phyloP scores from a whole-genome alignment of 2,329 filamentous ascomycete genomes.

The Hypoxylon rubiginosum region DNA sequence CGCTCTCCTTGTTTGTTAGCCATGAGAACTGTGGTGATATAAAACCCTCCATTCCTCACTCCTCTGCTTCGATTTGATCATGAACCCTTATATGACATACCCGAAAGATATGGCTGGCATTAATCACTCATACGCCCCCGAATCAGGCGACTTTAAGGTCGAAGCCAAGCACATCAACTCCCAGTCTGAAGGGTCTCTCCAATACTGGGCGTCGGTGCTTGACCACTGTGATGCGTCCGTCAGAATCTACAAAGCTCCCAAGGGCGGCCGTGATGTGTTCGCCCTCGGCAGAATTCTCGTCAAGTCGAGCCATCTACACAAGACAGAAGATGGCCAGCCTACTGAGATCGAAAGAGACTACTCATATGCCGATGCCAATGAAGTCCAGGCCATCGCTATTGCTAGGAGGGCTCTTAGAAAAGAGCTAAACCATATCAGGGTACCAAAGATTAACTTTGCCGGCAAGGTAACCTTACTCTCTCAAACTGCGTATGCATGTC shows the following conservation, averaged over 20 bases:
- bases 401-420: constrained; percentile 42
- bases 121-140: neutral
- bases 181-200: constrained; percentile 35
- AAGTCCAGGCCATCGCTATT: constrained; percentile 51
- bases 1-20: neutral
- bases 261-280: constrained; percentile 57
- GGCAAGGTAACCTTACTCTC: constrained; percentile 51
- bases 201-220: constrained; percentile 53
- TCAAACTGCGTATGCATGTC: neutral
- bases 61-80: neutral
- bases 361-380: constrained; percentile 58
- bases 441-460: constrained; percentile 56
- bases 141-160: constrained; percentile 52
- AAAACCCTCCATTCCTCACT: neutral
- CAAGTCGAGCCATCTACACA: constrained; percentile 2
- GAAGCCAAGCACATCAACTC: constrained; percentile 47
- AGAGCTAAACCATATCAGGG: constrained; percentile 43
- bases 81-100: neutral
- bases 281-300: constrained; percentile 43
- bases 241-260: constrained; percentile 51
- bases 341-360: constrained; percentile 54
- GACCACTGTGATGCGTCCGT: constrained; percentile 48
- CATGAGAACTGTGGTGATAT: neutral
- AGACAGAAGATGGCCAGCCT: constrained; percentile 21
- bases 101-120: neutral